Evolutionary conservation across 2,329 filamentous ascomycete species (phyloP).

Genomic region (Aureobasidium melanogenum): DNA sequence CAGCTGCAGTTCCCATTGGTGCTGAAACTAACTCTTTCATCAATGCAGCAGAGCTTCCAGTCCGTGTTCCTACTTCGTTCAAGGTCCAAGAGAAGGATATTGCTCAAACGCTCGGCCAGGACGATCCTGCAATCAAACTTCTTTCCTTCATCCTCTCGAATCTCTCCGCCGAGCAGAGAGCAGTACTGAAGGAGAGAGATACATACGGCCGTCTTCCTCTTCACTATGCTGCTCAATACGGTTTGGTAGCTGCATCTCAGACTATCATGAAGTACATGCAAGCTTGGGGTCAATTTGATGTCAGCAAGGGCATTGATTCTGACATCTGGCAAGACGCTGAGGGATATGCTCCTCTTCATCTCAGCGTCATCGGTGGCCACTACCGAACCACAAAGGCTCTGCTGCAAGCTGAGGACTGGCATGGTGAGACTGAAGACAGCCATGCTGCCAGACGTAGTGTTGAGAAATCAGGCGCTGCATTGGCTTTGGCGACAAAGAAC

Average conservation of each 20-base stretch:
- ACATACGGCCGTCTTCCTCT: slow-evolving; percentile 74
- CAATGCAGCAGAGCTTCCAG: slow-evolving; percentile 65
- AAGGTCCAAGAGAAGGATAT: slow-evolving; percentile 57
- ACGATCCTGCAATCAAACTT: slow-evolving; percentile 69
- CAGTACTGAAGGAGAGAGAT: slow-evolving; percentile 61
- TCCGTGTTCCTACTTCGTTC: slow-evolving; percentile 51
- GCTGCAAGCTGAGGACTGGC: slow-evolving; percentile 71
- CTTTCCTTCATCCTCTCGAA: slow-evolving; percentile 55
- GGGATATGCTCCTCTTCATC: slow-evolving; percentile 81
- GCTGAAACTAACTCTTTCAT: slow-evolving; percentile 61
- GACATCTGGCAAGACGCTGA: slow-evolving; percentile 86
- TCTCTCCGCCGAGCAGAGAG: slow-evolving; percentile 58
- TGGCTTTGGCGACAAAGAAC: slow-evolving; percentile 79
- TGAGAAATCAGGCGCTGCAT: slow-evolving; percentile 75
- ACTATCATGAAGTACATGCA: slow-evolving; percentile 83
- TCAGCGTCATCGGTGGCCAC: slow-evolving; percentile 87
- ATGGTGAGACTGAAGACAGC: slow-evolving; percentile 49
- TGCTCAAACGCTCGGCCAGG: slow-evolving; percentile 49
- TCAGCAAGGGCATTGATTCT: slow-evolving; percentile 77
- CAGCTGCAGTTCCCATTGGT: slow-evolving; percentile 8
- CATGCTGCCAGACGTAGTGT: slow-evolving; percentile 58
- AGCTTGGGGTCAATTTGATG: slow-evolving; percentile 78
- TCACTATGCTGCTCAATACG: slow-evolving; percentile 92
- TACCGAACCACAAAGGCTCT: slow-evolving; percentile 74
- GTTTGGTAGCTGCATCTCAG: slow-evolving; percentile 83